Conservation (phyloP, 352 stramenopile genomes). For the Phytopythium helicoides region DNA sequence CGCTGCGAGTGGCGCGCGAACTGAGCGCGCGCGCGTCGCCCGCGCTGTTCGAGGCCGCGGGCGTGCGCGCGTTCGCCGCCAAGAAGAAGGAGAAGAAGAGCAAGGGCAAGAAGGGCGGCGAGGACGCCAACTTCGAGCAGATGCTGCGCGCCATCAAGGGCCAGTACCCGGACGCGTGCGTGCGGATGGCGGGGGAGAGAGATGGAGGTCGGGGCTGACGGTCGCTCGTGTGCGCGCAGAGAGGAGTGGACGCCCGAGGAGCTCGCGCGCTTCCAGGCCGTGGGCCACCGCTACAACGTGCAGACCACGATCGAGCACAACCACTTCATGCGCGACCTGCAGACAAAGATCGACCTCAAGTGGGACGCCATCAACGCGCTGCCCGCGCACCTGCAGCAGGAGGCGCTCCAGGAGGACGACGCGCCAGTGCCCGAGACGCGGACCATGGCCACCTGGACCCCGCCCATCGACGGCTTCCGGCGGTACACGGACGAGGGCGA, state of each 20-base stretch:
- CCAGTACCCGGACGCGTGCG: constrained; percentile 71
- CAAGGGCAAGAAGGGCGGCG: constrained; percentile 49
- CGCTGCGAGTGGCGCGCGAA: too few species aligned
- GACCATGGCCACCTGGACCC: constrained; percentile 84
- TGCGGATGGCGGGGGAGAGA: too few species aligned
- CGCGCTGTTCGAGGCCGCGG: constrained; percentile 10
- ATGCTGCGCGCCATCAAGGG: constrained; percentile 82
- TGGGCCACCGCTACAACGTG: constrained; percentile 77
- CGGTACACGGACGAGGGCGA: constrained; percentile 68
- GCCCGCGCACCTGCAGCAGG: constrained; percentile 69
- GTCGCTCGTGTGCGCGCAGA: constrained; percentile 18
- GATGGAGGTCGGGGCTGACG: neutral
- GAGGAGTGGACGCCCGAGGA: constrained; percentile 83
- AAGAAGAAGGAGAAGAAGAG: constrained; percentile 56
- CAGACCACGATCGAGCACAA: constrained; percentile 86
- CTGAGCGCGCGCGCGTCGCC: constrained; percentile 12
- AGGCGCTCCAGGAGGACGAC: constrained; percentile 73
- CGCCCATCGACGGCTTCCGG: constrained; percentile 84
- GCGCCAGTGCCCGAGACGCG: constrained; percentile 59
- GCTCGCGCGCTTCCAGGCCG: constrained; percentile 70
- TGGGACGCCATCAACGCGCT: constrained; percentile 89
- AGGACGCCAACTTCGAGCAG: constrained; percentile 80
- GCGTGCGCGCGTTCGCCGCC: constrained; percentile 37
- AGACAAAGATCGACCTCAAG: constrained; percentile 92
- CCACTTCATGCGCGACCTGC: constrained; percentile 85